A percentile compares a stretch with the other conserved stretches of the same genome.
These are phyloP conservation scores for Mycosarcoma maydis DNA, from an alignment of 1,284 basidiomycete species.

Conservation along the genomic window DNA sequence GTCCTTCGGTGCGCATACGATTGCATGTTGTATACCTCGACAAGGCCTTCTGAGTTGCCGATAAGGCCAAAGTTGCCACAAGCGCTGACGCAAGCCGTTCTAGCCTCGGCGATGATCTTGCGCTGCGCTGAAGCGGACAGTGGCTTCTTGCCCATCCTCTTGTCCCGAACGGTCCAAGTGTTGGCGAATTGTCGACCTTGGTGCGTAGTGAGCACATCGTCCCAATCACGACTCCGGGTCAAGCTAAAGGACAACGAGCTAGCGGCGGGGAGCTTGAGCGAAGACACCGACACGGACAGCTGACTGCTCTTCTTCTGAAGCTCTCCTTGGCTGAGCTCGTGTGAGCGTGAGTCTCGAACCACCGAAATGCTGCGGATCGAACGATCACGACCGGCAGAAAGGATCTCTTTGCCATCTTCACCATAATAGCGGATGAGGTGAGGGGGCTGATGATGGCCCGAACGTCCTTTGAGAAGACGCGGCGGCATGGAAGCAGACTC, in stretches of 20 bases:
- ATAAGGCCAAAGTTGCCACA: slow-evolving; percentile 96
- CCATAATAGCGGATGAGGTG: slow-evolving; percentile 94
- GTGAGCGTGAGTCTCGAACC: slow-evolving; percentile 72
- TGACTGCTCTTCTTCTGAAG: slow-evolving; percentile 79
- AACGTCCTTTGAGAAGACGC: slow-evolving; percentile 85
- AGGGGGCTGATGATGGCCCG: slow-evolving; percentile 90
- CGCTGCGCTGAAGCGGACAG: slow-evolving; percentile 39
- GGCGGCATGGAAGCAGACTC: slow-evolving; percentile 76
- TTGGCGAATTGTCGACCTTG: slow-evolving; percentile 70
- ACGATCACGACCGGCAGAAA: slow-evolving; percentile 75
- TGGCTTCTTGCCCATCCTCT: slow-evolving; percentile 51
- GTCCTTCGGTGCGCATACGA: slow-evolving; percentile 83
- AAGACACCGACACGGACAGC: slow-evolving; percentile 79
- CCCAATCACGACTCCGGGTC: slow-evolving; percentile 92
- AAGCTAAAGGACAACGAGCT: slow-evolving; percentile 81
- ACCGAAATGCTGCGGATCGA: slow-evolving; percentile 89
- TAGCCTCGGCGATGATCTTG: slow-evolving; percentile 69
- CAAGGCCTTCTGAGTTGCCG: slow-evolving; percentile 57
- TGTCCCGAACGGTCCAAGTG: slow-evolving; percentile 62
- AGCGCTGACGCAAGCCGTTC: slow-evolving; percentile 75
- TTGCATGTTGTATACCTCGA: slow-evolving; percentile 71
- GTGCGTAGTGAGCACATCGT: slow-evolving; percentile 91
- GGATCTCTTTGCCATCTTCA: slow-evolving; percentile 90
- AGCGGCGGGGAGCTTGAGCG: slow-evolving; percentile 73
- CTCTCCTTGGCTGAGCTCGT: slow-evolving; percentile 93